Evolutionary conservation across 352 stramenopile species (phyloP).

Genomic region (Albugo laibachii): DNA sequence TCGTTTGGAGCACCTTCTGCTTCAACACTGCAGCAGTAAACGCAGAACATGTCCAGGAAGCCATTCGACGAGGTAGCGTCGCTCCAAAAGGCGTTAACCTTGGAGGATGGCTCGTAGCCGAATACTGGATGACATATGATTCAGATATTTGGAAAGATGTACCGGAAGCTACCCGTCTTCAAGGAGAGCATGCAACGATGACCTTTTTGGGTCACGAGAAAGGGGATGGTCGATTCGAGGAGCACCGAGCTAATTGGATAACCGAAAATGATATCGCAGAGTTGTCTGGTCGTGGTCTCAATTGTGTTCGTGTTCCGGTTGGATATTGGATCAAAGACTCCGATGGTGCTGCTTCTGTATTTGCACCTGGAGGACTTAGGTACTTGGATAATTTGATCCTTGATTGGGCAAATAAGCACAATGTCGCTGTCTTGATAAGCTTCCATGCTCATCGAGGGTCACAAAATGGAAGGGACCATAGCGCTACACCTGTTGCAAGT

Average conservation of each 20-base stretch:
- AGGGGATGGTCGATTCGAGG: slow-evolving; percentile 36
- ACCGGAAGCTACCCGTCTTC: slow-evolving; percentile 19
- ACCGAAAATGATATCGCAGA: slow-evolving; percentile 43
- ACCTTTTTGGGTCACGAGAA: slow-evolving; percentile 19
- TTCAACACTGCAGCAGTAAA: no score
- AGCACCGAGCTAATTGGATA: slow-evolving; percentile 64
- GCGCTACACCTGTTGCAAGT: slow-evolving; percentile 14
- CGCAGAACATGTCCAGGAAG: slow-evolving; percentile 3
- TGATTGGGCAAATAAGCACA: slow-evolving; percentile 37
- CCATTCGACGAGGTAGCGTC: slow-evolving; percentile 17
- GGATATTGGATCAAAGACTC: slow-evolving; percentile 57
- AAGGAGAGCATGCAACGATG: slow-evolving; percentile 39
- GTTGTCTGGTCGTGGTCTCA: slow-evolving; percentile 37
- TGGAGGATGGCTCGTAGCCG: slow-evolving; percentile 66
- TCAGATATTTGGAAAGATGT: slow-evolving; percentile 70
- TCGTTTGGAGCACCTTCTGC: no score
- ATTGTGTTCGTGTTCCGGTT: slow-evolving; percentile 61
- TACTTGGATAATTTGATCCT: slow-evolving; percentile 69
- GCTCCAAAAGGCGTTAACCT: slow-evolving; percentile 54
- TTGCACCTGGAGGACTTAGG: slow-evolving; percentile 18
- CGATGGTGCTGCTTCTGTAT: slow-evolving; percentile 19
- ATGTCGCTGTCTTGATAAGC: slow-evolving; percentile 53
- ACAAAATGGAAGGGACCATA: slow-evolving; percentile 70
- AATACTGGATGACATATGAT: slow-evolving; percentile 69
- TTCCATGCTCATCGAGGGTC: slow-evolving; percentile 60